Evolutionary conservation across 2,329 filamentous ascomycete genomes (phyloP).

Genomic region (Ophiocordyceps camponoti-saundersi): DNA sequence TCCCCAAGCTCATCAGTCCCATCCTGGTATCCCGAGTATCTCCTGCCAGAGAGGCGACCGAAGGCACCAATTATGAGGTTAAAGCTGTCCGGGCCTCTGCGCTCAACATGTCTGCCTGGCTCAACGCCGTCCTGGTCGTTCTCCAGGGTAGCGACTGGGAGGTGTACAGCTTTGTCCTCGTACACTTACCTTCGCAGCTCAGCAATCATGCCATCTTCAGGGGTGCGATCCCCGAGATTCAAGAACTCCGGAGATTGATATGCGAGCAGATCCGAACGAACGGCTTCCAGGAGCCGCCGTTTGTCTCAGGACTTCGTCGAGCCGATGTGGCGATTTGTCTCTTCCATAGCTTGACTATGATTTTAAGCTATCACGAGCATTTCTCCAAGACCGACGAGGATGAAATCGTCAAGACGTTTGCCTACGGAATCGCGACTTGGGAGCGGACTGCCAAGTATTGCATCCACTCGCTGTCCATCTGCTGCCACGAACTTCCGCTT

Average conservation of each 20-base stretch:
- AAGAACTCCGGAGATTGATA: conserved; percentile 55
- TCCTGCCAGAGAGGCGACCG: conserved; percentile 3
- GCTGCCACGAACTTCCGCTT: conserved; percentile 81
- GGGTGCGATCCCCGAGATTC: conserved; percentile 56
- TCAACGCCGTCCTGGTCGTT: conserved; percentile 62
- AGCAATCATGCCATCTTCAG: conserved; percentile 79
- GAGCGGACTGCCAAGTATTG: conserved; percentile 81
- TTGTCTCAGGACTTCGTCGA: conserved; percentile 62
- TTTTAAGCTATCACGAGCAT: conserved; percentile 77
- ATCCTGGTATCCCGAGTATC: conserved; percentile 26
- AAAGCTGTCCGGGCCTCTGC: conserved; percentile 17
- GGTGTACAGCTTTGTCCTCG: conserved; percentile 76
- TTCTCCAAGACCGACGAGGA: conserved; percentile 78
- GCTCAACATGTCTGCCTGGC: conserved; percentile 49
- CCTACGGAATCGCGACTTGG: conserved; percentile 67
- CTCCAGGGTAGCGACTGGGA: conserved; percentile 74
- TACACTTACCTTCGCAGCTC: conserved; percentile 73
- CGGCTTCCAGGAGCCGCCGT: conserved; percentile 66
- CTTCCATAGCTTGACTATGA: conserved; percentile 71
- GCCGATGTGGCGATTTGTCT: conserved; percentile 80
- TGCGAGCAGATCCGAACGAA: conserved; percentile 71
- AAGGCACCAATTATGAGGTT: conserved; percentile 7
- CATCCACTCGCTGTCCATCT: conserved; percentile 87
- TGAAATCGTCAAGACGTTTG: conserved; percentile 73
- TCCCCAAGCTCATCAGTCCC: conserved; percentile 28